These are phyloP conservation scores for Botrytis aclada DNA, from an alignment of 2,329 filamentous ascomycete species.

Conservation along the genomic window DNA sequence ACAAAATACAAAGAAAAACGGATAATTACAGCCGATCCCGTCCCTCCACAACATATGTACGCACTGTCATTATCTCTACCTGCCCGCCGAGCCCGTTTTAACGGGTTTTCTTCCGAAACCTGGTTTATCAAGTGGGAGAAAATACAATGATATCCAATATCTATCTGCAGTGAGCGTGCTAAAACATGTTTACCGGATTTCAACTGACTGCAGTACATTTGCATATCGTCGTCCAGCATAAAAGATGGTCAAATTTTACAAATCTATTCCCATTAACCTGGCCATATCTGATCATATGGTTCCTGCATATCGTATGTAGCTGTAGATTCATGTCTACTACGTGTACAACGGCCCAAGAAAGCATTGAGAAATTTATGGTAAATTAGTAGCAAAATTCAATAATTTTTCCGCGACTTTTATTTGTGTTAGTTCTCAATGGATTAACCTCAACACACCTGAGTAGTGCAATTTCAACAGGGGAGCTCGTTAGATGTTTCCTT, in stretches of 20 bases:
- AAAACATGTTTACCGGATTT: not conserved
- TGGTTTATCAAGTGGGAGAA: not conserved
- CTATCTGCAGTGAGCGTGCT: not conserved
- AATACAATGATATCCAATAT: not conserved
- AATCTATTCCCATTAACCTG: not conserved
- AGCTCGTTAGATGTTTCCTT: not conserved
- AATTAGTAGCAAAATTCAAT: not conserved
- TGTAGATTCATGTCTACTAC: not conserved
- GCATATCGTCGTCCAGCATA: not conserved
- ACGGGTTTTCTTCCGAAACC: not conserved
- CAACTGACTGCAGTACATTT: not conserved
- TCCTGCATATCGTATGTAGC: constrained; percentile 7
- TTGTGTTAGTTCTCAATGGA: not conserved
- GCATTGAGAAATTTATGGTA: no score
- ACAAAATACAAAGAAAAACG: not conserved
- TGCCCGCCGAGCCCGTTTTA: not conserved
- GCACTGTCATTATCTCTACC: not conserved
- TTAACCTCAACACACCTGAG: not conserved
- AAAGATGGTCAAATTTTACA: constrained; percentile 1
- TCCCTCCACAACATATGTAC: not conserved
- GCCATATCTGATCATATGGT: constrained; percentile 13
- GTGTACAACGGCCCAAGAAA: not conserved
- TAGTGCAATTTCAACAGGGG: not conserved
- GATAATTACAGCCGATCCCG: not conserved
- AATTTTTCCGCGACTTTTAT: not conserved